Percentiles rank a stretch among this genome's conserved stretches.
phyloP scores from a whole-genome alignment of 179 eudicot genomes.

The Beta macrorhiza region DNA sequence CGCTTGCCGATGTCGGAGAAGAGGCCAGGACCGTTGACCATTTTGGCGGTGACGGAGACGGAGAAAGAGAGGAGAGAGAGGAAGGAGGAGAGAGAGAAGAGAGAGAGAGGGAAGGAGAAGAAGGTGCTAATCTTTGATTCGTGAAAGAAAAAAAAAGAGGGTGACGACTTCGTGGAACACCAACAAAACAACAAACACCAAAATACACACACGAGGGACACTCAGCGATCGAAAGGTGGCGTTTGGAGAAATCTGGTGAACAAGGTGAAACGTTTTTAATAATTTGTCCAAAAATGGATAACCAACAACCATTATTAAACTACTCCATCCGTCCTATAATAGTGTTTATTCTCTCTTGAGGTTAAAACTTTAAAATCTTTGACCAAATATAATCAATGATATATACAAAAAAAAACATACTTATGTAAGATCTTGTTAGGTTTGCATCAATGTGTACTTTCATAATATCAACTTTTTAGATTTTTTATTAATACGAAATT shows the following conservation, averaged over 20 bases:
- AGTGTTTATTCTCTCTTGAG: too few relatives aligned
- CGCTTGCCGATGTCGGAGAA: slow-evolving; percentile 92
- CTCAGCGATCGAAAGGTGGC: slow-evolving; percentile 2
- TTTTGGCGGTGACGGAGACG: slow-evolving; percentile 30
- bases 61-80: not conserved
- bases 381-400: too few relatives aligned
- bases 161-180: not conserved
- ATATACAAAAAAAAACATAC: too few relatives aligned
- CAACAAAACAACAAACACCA: not conserved
- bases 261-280: too few relatives aligned
- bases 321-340: too few relatives aligned
- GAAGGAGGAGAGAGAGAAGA: slow-evolving; percentile 17
- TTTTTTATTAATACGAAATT: too few relatives aligned
- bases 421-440: too few relatives aligned
- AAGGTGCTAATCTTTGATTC: not conserved
- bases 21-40: slow-evolving; percentile 86
- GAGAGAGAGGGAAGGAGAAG: not conserved
- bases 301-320: too few relatives aligned
- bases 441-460: too few relatives aligned
- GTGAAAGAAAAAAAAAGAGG: not conserved
- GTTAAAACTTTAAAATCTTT: too few relatives aligned
- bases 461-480: too few relatives aligned
- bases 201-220: not conserved
- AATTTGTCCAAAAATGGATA: too few relatives aligned
- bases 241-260: not conserved